These are phyloP conservation scores for Aspergillus sp. DNA, from an alignment of 2,329 filamentous ascomycete species.

Conservation along the genomic window DNA sequence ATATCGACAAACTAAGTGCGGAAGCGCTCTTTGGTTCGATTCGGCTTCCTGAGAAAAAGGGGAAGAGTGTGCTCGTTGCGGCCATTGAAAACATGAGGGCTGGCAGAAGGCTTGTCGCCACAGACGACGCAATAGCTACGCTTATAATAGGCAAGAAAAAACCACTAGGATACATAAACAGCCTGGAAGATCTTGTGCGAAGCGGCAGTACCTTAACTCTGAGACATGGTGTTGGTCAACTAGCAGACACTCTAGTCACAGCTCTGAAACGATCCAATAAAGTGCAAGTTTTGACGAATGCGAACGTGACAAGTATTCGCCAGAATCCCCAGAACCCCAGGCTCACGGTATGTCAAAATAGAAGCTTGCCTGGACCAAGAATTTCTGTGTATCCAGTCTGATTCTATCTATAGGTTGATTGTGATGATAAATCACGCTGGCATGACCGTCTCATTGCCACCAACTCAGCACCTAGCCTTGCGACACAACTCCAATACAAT, in stretches of 20 bases:
- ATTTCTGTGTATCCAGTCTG: neutral
- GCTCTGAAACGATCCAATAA: slow-evolving; percentile 56
- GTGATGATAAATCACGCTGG: slow-evolving; percentile 5
- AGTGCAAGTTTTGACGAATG: slow-evolving; percentile 57
- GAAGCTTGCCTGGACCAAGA: neutral
- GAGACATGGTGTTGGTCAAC: slow-evolving; percentile 60
- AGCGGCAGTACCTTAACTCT: slow-evolving; percentile 44
- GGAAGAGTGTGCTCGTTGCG: slow-evolving; percentile 20
- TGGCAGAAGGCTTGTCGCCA: slow-evolving; percentile 12
- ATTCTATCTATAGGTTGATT: slow-evolving; percentile 18
- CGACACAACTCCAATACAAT: slow-evolving; percentile 16
- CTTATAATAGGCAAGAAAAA: slow-evolving; percentile 16
- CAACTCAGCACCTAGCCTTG: slow-evolving; percentile 28
- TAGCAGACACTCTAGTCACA: slow-evolving; percentile 56
- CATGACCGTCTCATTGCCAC: slow-evolving; percentile 37
- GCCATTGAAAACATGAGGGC: slow-evolving; percentile 13
- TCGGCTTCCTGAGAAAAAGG: slow-evolving; percentile 48
- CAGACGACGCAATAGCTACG: slow-evolving; percentile 32
- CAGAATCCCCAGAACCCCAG: slow-evolving; percentile 23
- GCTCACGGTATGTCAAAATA: slow-evolving; percentile 23
- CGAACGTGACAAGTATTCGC: slow-evolving; percentile 51
- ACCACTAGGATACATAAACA: slow-evolving; percentile 15
- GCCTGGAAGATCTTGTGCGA: slow-evolving; percentile 17
- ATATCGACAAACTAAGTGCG: slow-evolving; percentile 77
- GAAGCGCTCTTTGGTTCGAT: slow-evolving; percentile 59